Conservation (phyloP, 805 yeast genomes). For the Maudiozyma saulgeensis region DNA sequence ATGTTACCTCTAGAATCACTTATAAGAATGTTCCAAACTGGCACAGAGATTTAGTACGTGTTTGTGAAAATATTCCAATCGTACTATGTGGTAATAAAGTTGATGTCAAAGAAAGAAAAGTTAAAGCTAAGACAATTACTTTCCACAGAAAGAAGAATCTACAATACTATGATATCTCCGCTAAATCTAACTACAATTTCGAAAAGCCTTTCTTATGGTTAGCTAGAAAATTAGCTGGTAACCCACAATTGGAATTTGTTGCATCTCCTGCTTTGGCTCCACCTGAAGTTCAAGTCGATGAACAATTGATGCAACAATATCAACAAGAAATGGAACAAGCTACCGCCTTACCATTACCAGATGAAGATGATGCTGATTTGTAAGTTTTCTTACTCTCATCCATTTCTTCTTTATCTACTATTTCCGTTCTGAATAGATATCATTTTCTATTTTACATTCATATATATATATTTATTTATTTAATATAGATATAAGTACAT, state of each 20-base stretch:
- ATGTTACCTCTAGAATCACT: slow-evolving; percentile 98
- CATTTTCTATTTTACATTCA: neutral
- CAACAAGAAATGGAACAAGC: slow-evolving; percentile 99
- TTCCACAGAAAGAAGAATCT: slow-evolving; percentile 99
- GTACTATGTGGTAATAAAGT: slow-evolving; percentile 99
- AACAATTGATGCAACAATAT: slow-evolving; percentile 93
- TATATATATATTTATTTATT: neutral
- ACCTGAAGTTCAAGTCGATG: slow-evolving; percentile 97
- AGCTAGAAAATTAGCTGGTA: slow-evolving; percentile 97
- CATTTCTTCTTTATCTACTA: neutral
- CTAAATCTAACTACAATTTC: slow-evolving; percentile 98
- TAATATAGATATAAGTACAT: neutral
- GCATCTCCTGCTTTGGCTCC: slow-evolving; percentile 99
- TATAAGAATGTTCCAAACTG: slow-evolving; percentile 99
- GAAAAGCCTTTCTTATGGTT: slow-evolving; percentile 99
- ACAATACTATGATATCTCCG: slow-evolving; percentile 98
- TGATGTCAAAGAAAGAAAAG: slow-evolving; percentile 99
- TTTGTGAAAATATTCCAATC: slow-evolving; percentile 98
- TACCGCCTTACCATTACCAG: slow-evolving; percentile 98
- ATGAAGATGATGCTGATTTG: slow-evolving; percentile 99
- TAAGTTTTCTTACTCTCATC: slow-evolving; percentile 32
- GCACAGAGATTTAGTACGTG: slow-evolving; percentile 99
- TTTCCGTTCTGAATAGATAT: neutral
- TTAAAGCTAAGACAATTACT: slow-evolving; percentile 98
- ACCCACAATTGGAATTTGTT: slow-evolving; percentile 95